Evolutionary conservation across 2,329 filamentous ascomycete species (phyloP).

Genomic region (Stylonectria norvegica): DNA sequence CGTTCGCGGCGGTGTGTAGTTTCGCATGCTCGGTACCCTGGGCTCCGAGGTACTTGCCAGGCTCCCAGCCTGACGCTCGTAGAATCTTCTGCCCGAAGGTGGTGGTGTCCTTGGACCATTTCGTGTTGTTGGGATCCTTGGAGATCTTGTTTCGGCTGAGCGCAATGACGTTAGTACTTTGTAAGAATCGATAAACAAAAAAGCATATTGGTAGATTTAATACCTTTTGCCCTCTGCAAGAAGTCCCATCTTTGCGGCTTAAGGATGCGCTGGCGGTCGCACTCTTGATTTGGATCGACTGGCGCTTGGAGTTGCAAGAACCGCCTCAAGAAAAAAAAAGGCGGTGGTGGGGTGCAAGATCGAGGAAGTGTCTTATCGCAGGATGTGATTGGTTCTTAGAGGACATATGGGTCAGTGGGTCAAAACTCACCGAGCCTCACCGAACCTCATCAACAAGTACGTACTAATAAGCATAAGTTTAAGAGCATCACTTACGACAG

Average conservation of each 20-base stretch:
- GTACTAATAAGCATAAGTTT: too few species aligned
- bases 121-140: constrained; percentile 91
- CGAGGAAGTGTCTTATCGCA: constrained; percentile 28
- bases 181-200: too few species aligned
- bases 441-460: constrained; percentile 1
- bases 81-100: constrained; percentile 90
- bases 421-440: constrained; percentile 14
- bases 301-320: too few species aligned
- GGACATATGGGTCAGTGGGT: too few species aligned
- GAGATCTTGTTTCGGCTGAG: constrained; percentile 63
- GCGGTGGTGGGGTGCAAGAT: constrained; percentile 24
- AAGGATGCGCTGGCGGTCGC: too few species aligned
- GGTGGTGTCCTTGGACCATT: constrained; percentile 79
- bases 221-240: constrained; percentile 36
- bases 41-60: constrained; percentile 78
- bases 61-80: constrained; percentile 83
- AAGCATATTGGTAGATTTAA: too few species aligned
- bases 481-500: too few species aligned
- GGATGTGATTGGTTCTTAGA: constrained; percentile 21
- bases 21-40: constrained; percentile 70
- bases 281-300: too few species aligned
- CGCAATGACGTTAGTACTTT: background rate
- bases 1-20: constrained; percentile 74
- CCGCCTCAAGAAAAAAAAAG: constrained; percentile 27
- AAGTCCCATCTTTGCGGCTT: constrained; percentile 32